These are phyloP conservation scores for Dysphania ambrosioides DNA, from an alignment of 148 eudicot species.

Conservation along the genomic window DNA sequence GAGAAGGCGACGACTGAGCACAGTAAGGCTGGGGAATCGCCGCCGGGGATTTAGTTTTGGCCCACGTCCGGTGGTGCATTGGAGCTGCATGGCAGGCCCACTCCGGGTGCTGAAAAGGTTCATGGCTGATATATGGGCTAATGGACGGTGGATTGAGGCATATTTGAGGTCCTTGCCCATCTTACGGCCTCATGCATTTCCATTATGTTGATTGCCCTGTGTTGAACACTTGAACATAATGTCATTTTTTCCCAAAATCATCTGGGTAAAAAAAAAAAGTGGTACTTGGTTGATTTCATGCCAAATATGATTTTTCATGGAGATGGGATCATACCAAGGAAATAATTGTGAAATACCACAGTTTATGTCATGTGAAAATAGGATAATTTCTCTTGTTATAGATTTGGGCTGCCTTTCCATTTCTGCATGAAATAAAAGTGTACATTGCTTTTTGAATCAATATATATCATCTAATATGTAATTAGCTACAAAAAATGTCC, in stretches of 20 bases:
- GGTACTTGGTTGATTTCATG: too few relatives aligned
- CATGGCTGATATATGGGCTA: conserved; percentile 32
- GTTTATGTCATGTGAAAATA: too few relatives aligned
- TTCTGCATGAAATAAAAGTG: not conserved
- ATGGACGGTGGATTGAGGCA: conserved; percentile 50
- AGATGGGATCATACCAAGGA: too few relatives aligned
- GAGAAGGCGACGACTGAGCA: conserved; percentile 35
- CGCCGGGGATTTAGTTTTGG: conserved; percentile 55
- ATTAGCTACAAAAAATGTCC: too few relatives aligned
- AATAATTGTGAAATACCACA: too few relatives aligned
- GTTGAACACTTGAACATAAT: conserved; percentile 5
- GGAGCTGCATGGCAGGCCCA: conserved; percentile 46
- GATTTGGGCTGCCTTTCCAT: too few relatives aligned
- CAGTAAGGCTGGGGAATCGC: conserved; percentile 49
- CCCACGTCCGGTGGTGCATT: conserved; percentile 49
- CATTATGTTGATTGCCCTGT: conserved; percentile 43
- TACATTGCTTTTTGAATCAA: not conserved
- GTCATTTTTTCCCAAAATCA: conserved; percentile 10
- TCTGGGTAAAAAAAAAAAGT: not conserved
- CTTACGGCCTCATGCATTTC: conserved; percentile 69
- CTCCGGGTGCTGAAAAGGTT: conserved; percentile 50
- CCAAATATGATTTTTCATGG: too few relatives aligned
- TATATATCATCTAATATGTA: not conserved
- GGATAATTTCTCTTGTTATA: too few relatives aligned
- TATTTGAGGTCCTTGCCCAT: conserved; percentile 59